Evolutionary conservation across 495 filamentous ascomycete species (phyloP), one percentile per base, ranked within the genome.

Genomic region (Aspergillus carlsbadensis): DNA sequence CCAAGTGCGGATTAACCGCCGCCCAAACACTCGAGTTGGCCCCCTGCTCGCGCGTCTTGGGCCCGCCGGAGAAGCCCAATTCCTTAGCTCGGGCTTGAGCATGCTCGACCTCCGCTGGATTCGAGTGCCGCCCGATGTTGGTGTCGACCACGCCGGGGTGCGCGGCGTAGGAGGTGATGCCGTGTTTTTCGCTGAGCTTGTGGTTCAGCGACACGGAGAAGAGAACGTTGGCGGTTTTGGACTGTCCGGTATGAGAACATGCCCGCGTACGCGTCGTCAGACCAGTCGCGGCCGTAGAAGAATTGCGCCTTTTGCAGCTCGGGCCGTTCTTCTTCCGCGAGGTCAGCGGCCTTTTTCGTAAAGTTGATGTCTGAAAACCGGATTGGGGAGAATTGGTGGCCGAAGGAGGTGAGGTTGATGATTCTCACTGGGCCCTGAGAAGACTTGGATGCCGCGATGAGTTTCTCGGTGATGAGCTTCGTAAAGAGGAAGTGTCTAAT

Each of bases 401-500:
- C 79, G 31, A n/a, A n/a, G n/a, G n/a, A n/a, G n/a, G n/a, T n/a
- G n/a, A n/a, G n/a, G n/a, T n/a, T n/a, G n/a, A n/a, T n/a, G n/a
- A n/a, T n/a, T n/a, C n/a, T 65, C 52, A 52, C 73, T 74, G 17
- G 18, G 74, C 63, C 11, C 61, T 69, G 3, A 73, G 66, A 0
- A 76, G 59, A 13, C 66, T 55, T 6, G 62, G 54, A 7, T 37
- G 37, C 26, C 46, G 15, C 1, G 62, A 54, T 24, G 39, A 84
- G 58, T 54, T 79, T 77, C 2, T 65, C 62, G 55, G 84, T 73
- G 39, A 87, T 63, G 62, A 77, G 62, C 51, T 84, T 83, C 20
- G 81, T 83, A 21, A 87, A 71, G 5, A 86, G 57, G 57, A 86
- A 87, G 47, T 81, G 81, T 21, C 80, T 79, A 7, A 87, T 55